Evolutionary conservation across 2,329 filamentous ascomycete genomes (phyloP).

Genomic region (Leptodontidium sp.): DNA sequence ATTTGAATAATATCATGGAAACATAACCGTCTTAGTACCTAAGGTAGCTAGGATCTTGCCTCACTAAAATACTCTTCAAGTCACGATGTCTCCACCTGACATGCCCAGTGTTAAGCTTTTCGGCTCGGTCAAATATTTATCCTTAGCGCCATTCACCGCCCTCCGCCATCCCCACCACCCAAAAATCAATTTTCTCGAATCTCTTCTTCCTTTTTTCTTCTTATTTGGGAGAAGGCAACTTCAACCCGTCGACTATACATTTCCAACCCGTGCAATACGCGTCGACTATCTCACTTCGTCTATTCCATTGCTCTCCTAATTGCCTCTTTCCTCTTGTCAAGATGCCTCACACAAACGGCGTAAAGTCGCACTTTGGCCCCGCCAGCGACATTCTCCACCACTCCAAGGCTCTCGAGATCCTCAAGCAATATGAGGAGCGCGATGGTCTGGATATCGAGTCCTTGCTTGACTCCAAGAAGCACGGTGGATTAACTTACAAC

Average conservation of each 20-base stretch:
- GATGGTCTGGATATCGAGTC: conserved; percentile 91
- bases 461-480: conserved; percentile 88
- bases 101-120: neutral
- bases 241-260: conserved; percentile 66
- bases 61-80: no score
- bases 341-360: conserved; percentile 79
- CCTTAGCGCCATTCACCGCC: conserved; percentile 20
- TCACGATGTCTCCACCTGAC: no score
- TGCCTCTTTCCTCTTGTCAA: conserved; percentile 48
- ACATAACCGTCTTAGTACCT: no score
- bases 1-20: no score
- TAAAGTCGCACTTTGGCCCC: conserved; percentile 55
- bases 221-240: conserved; percentile 64
- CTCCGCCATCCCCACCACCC: conserved; percentile 10
- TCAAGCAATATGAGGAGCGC: conserved; percentile 79
- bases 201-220: conserved; percentile 50
- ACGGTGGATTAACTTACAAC: conserved; percentile 97
- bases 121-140: conserved; percentile 23
- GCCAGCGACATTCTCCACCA: conserved; percentile 70
- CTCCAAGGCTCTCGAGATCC: conserved; percentile 78
- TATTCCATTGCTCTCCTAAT: conserved; percentile 40
- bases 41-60: no score
- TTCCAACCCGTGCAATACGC: conserved; percentile 45
- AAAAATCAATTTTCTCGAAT: conserved; percentile 32
- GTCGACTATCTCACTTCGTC: conserved; percentile 51